Percentiles rank a stretch among this genome's conserved stretches.
These are phyloP conservation scores for Sphaerobolus stellatus DNA, from an alignment of 1,284 basidiomycete genomes.

Conservation along the genomic window DNA sequence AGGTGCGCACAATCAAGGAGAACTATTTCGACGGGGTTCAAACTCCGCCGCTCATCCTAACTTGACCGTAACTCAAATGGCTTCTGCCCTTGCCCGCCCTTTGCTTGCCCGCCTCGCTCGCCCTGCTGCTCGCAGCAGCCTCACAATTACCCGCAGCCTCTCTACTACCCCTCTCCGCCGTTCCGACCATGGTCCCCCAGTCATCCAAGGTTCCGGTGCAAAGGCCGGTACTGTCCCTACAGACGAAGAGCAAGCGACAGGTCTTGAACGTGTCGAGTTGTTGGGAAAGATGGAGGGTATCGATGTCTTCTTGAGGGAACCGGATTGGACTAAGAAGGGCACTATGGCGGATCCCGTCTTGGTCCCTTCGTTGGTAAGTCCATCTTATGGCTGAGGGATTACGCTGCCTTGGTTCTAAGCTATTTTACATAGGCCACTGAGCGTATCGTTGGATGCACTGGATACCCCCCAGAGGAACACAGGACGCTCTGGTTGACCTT, in stretches of 20 bases:
- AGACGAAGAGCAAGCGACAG: conserved; percentile 89
- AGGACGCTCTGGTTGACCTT: conserved; percentile 83
- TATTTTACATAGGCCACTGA: conserved; percentile 58
- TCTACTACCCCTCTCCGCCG: conserved; percentile 52
- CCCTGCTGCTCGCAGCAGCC: neutral
- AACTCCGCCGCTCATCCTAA: neutral
- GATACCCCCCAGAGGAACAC: conserved; percentile 88
- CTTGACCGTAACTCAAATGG: neutral
- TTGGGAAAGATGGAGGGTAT: conserved; percentile 87
- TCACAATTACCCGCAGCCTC: conserved; percentile 26
- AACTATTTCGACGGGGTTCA: neutral
- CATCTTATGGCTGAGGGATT: neutral
- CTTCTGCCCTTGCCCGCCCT: neutral
- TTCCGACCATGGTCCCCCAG: conserved; percentile 53
- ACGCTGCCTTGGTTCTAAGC: neutral
- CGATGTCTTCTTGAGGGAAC: conserved; percentile 84
- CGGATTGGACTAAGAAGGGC: conserved; percentile 85
- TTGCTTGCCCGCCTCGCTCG: neutral
- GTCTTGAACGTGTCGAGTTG: conserved; percentile 94
- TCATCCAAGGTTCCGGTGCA: conserved; percentile 72
- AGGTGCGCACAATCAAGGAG: no score
- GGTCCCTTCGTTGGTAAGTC: conserved; percentile 85
- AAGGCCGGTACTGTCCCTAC: conserved; percentile 76
- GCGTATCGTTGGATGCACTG: conserved; percentile 89
- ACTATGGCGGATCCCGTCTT: conserved; percentile 87